A percentile compares a stretch with the other conserved stretches of the same genome.
Conservation (phyloP, 345 rosid genomes). For the Adansonia digitata region DNA sequence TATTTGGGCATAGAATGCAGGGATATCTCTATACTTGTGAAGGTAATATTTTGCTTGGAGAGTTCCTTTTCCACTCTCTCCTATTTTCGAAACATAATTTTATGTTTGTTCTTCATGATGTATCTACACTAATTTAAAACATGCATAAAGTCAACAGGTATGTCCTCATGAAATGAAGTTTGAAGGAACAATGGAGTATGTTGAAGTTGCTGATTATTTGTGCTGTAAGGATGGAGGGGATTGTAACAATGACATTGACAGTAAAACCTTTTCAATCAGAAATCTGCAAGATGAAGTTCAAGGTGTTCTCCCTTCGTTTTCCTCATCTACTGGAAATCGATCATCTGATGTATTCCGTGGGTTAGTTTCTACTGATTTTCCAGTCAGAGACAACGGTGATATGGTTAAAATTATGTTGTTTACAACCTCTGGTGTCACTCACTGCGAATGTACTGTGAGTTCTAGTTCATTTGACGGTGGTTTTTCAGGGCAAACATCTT, state of each 20-base stretch:
- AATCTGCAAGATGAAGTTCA: constrained; percentile 60
- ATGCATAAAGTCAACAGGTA: constrained; percentile 60
- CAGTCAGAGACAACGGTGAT: constrained; percentile 30
- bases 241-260: constrained; percentile 7
- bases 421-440: constrained; percentile 48
- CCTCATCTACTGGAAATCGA: constrained; percentile 28
- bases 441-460: constrained; percentile 35
- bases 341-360: constrained; percentile 29
- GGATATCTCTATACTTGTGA: constrained; percentile 48
- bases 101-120: constrained; percentile 4
- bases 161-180: constrained; percentile 58
- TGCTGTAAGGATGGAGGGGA: constrained; percentile 20
- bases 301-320: constrained; percentile 53
- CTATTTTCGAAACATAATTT: constrained; percentile 3
- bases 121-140: constrained; percentile 28
- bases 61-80: constrained; percentile 10
- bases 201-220: constrained; percentile 62
- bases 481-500: constrained; percentile 35
- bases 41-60: constrained; percentile 53
- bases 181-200: constrained; percentile 53
- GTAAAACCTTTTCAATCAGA: constrained; percentile 37
- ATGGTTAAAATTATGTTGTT: constrained; percentile 55
- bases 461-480: constrained; percentile 38
- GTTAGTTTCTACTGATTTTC: constrained; percentile 33
- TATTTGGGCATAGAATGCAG: constrained; percentile 67